Evolutionary conservation across 306 rosid species (phyloP).

Genomic region (Cucurbita argyrosperma): DNA sequence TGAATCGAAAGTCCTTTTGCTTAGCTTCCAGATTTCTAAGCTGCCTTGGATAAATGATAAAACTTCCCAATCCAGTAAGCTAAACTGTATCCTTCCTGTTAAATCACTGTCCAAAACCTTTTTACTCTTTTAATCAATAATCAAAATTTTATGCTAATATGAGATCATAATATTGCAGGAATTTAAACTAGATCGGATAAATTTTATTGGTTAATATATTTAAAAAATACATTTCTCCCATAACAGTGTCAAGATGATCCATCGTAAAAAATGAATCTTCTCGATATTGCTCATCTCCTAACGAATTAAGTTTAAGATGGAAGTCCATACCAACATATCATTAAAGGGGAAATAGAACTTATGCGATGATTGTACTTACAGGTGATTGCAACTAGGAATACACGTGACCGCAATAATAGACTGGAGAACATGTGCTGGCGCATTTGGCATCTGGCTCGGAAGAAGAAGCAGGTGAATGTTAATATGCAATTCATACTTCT

Average conservation of each 20-base stretch:
- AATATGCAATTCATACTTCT: background rate
- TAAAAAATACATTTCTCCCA: background rate
- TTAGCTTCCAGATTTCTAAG: background rate
- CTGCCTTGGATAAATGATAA: background rate
- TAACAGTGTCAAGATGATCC: background rate
- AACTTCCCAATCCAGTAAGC: background rate
- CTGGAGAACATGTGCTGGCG: slow-evolving; percentile 87
- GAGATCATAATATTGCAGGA: background rate
- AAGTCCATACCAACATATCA: background rate
- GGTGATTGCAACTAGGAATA: slow-evolving; percentile 56
- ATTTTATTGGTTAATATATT: background rate
- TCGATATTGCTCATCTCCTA: no score
- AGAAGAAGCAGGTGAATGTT: slow-evolving; percentile 43
- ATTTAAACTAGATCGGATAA: background rate
- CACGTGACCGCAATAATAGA: slow-evolving; percentile 44
- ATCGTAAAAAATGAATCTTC: no score
- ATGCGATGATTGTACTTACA: slow-evolving; percentile 3
- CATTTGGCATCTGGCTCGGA: slow-evolving; percentile 75
- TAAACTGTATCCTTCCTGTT: background rate
- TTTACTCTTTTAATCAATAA: background rate
- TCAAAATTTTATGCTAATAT: background rate
- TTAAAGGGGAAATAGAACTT: background rate
- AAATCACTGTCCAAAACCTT: background rate
- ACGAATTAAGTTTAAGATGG: no score
- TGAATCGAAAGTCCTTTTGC: background rate